Conservation (phyloP, 805 yeast species). For the Zygosaccharomyces pseudorouxii region DNA sequence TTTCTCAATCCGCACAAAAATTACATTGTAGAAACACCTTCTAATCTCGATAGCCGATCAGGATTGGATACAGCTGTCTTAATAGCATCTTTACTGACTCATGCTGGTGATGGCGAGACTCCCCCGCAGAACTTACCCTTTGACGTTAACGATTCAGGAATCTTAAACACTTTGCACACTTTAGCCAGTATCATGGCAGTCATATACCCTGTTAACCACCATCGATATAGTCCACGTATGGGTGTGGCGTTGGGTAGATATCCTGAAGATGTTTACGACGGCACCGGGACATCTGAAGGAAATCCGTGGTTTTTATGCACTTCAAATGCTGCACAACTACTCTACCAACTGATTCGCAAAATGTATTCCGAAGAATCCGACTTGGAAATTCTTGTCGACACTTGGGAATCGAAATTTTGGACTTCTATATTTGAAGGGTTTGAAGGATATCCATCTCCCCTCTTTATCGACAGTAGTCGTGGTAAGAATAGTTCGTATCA, state of each 20-base stretch:
- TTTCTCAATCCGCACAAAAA: conserved; percentile 40
- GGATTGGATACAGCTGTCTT: conserved; percentile 81
- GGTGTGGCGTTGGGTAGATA: conserved; percentile 81
- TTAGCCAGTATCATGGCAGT: conserved; percentile 64
- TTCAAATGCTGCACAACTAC: conserved; percentile 59
- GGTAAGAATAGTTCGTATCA: conserved; percentile 14
- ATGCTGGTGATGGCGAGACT: conserved; percentile 41
- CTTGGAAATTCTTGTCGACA: conserved; percentile 38
- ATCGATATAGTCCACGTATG: conserved; percentile 37
- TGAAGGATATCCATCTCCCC: conserved; percentile 4
- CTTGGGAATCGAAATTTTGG: conserved; percentile 27
- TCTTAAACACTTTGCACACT: conserved; percentile 59
- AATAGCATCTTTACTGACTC: conserved; percentile 40
- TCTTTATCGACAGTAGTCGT: not conserved
- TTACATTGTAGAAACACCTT: conserved; percentile 69
- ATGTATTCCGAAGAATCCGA: conserved; percentile 39
- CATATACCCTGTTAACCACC: conserved; percentile 73
- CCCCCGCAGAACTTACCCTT: conserved; percentile 41
- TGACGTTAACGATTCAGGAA: conserved; percentile 51
- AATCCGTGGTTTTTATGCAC: conserved; percentile 92
- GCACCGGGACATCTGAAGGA: conserved; percentile 65
- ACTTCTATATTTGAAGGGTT: conserved; percentile 19
- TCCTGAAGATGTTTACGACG: conserved; percentile 89
- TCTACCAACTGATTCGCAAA: conserved; percentile 51
- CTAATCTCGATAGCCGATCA: conserved; percentile 42